Evolutionary conservation across 345 rosid genomes (phyloP), one percentile per base, ranked within the genome.

Genomic region (Noccaea caerulescens): DNA sequence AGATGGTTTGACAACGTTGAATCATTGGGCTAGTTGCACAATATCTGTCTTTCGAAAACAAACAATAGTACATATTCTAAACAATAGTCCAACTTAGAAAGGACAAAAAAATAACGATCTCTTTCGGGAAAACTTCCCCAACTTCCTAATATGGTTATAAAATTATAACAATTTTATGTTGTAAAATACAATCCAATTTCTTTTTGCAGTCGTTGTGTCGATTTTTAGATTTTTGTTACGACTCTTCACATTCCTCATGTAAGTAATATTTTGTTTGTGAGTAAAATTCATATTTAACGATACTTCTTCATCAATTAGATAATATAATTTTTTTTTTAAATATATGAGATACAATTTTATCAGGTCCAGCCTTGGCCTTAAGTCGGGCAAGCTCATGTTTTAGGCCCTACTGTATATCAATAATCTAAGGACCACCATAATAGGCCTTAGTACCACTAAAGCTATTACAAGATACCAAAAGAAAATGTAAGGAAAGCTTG

Each of bases 1-100:
- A 57, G 62, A 57, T 57, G 7, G 62, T 57, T 57, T 57, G 44
- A 57, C 44, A 57, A 57, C 32, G 7, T 37, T 37, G 62, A 57
- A 16, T 57, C 30, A 57, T 37, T 37, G 32, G 44, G 10, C 43
- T 3, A 39, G 23, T 33, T 54, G 39, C 23, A 54, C 39, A 54
- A 56, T 7, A 18, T 36, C 61, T 36, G 61, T 36, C 61, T 56
- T 33, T 16, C 6, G 61, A 3, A 56, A 55, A 37, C 12, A 13
- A 55, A 55, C 23, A 8, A 55, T 55, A 33, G 12, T 39, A 37
- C 0, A 27, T 32, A 13, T 32, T 32, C 59, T 33, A 55, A 56
- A 10, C 7, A 39, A 20, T 20, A 10, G 44, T 39, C n/a, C 42
- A 4, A 39, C 10, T 39, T 10, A 33, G 60, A 55, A 13, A 55